Percentiles rank a stretch among this genome's conserved stretches.
Evolutionary conservation across 768 basidiomycete genomes (phyloP).

Genomic region (Tephrocybe sp.): DNA sequence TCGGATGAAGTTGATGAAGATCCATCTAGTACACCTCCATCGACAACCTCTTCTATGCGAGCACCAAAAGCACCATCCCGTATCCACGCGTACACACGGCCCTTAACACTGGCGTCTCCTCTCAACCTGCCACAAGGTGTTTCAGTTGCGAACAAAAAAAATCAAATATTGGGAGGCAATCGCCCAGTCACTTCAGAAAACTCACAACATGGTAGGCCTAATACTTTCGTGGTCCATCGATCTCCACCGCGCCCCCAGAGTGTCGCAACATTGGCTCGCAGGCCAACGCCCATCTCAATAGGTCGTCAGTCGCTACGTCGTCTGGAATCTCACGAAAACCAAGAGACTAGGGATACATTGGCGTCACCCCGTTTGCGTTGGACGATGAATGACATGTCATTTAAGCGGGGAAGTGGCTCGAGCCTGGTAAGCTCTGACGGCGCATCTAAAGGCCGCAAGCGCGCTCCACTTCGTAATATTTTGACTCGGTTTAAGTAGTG

Average conservation of each 20-base stretch:
- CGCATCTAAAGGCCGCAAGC: slow-evolving; percentile 42
- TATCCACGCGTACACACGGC: slow-evolving; percentile 5
- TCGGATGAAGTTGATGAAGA: background rate
- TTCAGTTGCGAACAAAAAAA: background rate
- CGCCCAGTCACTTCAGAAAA: slow-evolving; percentile 2
- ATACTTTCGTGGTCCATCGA: slow-evolving; percentile 1
- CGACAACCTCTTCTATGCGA: background rate
- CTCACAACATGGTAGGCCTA: slow-evolving; percentile 1
- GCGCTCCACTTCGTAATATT: slow-evolving; percentile 45
- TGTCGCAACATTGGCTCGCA: slow-evolving; percentile 11
- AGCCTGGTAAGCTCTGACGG: slow-evolving; percentile 13
- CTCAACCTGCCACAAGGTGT: slow-evolving; percentile 4
- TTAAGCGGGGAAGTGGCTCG: slow-evolving; percentile 26
- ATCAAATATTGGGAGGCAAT: background rate
- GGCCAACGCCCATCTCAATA: slow-evolving; percentile 15
- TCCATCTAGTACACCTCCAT: slow-evolving; percentile 2
- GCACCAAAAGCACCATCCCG: slow-evolving; percentile 11
- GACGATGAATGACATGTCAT: slow-evolving; percentile 34
- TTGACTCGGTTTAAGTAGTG: slow-evolving; percentile 43
- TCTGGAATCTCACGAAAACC: slow-evolving; percentile 18
- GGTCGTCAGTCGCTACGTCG: slow-evolving; percentile 36
- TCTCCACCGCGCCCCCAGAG: slow-evolving; percentile 12
- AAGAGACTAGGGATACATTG: slow-evolving; percentile 15
- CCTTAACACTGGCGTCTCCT: slow-evolving; percentile 4
- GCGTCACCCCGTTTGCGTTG: slow-evolving; percentile 23